A percentile compares a stretch with the other conserved stretches of the same genome.
Evolutionary conservation across 1,284 basidiomycete genomes (phyloP).

Genomic region (Mycena citricolor): DNA sequence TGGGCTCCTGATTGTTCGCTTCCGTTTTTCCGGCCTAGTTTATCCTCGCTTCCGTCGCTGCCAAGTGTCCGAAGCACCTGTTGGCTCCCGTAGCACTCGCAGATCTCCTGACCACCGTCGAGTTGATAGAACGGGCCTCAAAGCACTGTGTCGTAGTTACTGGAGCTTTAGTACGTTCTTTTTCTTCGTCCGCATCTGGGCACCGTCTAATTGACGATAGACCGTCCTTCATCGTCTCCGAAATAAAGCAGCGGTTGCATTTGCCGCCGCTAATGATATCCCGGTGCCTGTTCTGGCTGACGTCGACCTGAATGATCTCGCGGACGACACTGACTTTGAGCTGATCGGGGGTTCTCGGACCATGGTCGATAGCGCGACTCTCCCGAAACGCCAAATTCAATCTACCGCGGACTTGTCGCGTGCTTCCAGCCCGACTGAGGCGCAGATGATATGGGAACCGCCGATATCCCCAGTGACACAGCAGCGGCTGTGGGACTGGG

Average conservation of each 20-base stretch:
- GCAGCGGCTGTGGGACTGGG: too few relatives aligned
- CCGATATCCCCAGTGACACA: too few relatives aligned
- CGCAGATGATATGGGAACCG: too few relatives aligned
- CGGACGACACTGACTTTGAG: constrained; percentile 4
- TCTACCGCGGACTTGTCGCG: too few relatives aligned
- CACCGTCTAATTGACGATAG: not conserved
- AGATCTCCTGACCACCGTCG: constrained; percentile 18
- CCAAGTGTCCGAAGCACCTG: constrained; percentile 9
- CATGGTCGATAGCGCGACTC: too few relatives aligned
- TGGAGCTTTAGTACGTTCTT: constrained; percentile 21
- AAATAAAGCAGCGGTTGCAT: not conserved
- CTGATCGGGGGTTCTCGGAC: constrained; percentile 1
- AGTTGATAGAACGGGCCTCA: constrained; percentile 17
- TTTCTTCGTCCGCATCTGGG: too few relatives aligned
- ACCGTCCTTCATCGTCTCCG: not conserved
- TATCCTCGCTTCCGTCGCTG: constrained; percentile 18
- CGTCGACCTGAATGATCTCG: too few relatives aligned
- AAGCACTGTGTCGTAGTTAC: constrained; percentile 16
- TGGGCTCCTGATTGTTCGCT: too few relatives aligned
- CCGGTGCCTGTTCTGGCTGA: too few relatives aligned
- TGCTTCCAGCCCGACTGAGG: too few relatives aligned
- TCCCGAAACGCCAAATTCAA: too few relatives aligned
- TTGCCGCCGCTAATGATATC: not conserved
- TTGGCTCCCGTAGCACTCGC: constrained; percentile 18
- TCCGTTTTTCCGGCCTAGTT: too few relatives aligned